phyloP scores from a whole-genome alignment of 768 basidiomycete species.

The Panus rudis region DNA sequence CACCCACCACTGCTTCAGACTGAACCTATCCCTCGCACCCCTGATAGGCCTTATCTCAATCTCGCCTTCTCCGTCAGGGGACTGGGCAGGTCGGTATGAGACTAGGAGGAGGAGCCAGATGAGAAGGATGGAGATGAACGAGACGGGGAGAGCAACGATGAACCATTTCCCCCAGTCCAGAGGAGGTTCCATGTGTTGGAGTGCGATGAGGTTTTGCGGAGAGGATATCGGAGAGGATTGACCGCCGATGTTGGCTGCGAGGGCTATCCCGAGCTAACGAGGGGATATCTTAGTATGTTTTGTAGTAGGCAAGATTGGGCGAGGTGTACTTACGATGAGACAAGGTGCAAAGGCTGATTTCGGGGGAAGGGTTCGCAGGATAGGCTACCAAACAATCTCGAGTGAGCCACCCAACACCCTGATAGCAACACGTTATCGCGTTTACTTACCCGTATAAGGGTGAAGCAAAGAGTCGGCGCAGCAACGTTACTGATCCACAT shows the following conservation, averaged over 20 bases:
- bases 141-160: constrained; percentile 87
- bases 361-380: constrained; percentile 83
- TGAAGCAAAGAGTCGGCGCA: constrained; percentile 94
- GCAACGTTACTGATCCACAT: constrained; percentile 99
- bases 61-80: constrained; percentile 67
- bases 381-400: constrained; percentile 68
- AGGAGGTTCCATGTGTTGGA: constrained; percentile 77
- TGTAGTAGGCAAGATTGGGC: neutral
- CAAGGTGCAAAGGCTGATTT: constrained; percentile 84
- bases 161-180: constrained; percentile 94
- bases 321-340: constrained; percentile 77
- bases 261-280: constrained; percentile 82
- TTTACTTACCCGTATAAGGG: constrained; percentile 76
- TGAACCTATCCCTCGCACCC: constrained; percentile 77
- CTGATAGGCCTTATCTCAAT: constrained; percentile 82
- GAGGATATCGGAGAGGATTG: constrained; percentile 97
- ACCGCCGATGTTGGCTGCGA: constrained; percentile 98
- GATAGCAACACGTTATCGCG: constrained; percentile 8
- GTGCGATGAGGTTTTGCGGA: constrained; percentile 93
- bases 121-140: constrained; percentile 73
- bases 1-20: constrained; percentile 85
- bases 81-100: constrained; percentile 68
- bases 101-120: constrained; percentile 89
- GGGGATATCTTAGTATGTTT: constrained; percentile 5
- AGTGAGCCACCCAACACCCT: too few species aligned